Base-by-base conservation (phyloP, 148 eudicot species). In the Camellia granthamiana region DNA sequence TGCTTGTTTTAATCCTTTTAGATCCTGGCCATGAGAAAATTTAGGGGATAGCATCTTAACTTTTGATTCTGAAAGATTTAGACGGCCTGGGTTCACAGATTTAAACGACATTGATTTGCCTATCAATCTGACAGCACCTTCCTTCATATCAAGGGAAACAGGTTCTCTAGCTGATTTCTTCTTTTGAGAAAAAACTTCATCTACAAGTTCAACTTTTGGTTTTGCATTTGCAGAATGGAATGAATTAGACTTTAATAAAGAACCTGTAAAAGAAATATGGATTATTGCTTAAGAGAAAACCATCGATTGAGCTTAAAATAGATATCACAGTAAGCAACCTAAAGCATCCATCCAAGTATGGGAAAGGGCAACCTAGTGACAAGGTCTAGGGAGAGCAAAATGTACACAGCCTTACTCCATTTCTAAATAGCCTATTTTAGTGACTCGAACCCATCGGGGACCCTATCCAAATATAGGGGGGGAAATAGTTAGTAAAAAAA, bases 31-130 rank as follows among this genome's bases (percentile, higher is more conserved):
- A 83, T 86, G 94, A 83, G 92, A 81, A 77, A 83, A 83, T 59
- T 88, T 89, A 42, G 97, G 89, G 63, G 97, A 91, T 66, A 93
- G 80, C 97, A 92, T 92, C 88, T 95, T 93, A 47, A 88, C 93
- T 89, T 92, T 93, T 41, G 97, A 89, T 81, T 92, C 97, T 74
- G 75, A 79, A 14, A 76, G 70, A 81, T 67, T 85, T 72, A 85
- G 69, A 56, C 93, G 94, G 75, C 90, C 81, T 58, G 87, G 79
- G 74, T 30, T 80, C 54, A 84, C 85, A 78, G 87, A 78, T 88
- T 83, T 93, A 56, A 93, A 95, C 78, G 98, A 91, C 89, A 78
- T 75, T 74, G 97, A 95, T 90, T 91, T 93, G 74, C 90, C 83
- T 1, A 92, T 82, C 55, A 84, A 78, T 85, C 85, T 88, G 80